A percentile compares a stretch with the other conserved stretches of the same genome.
Evolutionary conservation across 2,329 filamentous ascomycete genomes (phyloP).

Genomic region (Zelopaecilomyces penicillatus): DNA sequence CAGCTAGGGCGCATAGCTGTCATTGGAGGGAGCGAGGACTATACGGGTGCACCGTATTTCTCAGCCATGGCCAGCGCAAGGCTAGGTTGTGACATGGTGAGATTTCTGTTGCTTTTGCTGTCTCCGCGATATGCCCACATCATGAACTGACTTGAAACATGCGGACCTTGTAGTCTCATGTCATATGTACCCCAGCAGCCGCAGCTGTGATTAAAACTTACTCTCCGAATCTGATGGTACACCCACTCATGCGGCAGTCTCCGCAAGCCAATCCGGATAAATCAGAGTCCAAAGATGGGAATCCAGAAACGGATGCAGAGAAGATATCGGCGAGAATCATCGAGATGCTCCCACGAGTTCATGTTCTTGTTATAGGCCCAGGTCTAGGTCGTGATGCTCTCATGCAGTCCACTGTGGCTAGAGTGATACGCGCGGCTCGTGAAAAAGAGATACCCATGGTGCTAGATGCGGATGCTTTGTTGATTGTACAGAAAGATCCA

Average conservation of each 20-base stretch:
- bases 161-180: constrained; percentile 58
- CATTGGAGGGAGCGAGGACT: constrained; percentile 91
- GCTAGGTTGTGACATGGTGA: constrained; percentile 82
- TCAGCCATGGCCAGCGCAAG: constrained; percentile 93
- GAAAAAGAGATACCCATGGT: constrained; percentile 69
- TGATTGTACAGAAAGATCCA: constrained; percentile 66
- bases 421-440: constrained; percentile 71
- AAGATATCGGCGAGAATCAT: constrained; percentile 61
- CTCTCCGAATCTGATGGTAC: constrained; percentile 97
- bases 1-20: constrained; percentile 88
- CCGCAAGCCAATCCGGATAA: constrained; percentile 30
- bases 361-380: constrained; percentile 87
- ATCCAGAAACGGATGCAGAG: constrained; percentile 45
- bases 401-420: constrained; percentile 79
- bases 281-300: constrained; percentile 25
- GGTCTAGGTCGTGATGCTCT: constrained; percentile 82
- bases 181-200: constrained; percentile 89
- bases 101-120: constrained; percentile 8
- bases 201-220: constrained; percentile 92
- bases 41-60: constrained; percentile 96
- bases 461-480: constrained; percentile 82
- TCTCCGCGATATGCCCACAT: background rate
- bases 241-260: constrained; percentile 84
- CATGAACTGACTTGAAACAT: no score
- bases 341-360: constrained; percentile 74